These are phyloP conservation scores for Cladosporium sp. DNA, from an alignment of 2,329 filamentous ascomycete species.

Conservation along the genomic window DNA sequence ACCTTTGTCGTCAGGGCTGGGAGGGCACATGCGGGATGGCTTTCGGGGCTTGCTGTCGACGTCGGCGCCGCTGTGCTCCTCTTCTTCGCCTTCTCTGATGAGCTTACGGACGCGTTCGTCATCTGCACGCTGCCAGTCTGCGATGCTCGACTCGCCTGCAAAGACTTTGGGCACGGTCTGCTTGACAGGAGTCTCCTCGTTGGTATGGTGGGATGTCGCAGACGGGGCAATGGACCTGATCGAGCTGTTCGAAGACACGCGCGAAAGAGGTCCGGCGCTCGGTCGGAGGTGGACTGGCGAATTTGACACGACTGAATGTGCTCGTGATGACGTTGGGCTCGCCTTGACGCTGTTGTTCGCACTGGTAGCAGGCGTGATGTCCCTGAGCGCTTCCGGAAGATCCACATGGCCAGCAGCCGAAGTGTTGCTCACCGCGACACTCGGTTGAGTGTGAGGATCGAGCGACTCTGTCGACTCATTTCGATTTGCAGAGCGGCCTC, in stretches of 20 bases:
- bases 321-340: conserved; percentile 25
- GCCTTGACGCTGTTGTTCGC: conserved; percentile 22
- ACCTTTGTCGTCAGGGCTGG: conserved; percentile 43
- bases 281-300: conserved; percentile 22
- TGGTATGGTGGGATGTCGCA: conserved; percentile 7
- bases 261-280: conserved; percentile 19
- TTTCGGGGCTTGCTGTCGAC: conserved; percentile 20
- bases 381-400: conserved; percentile 45
- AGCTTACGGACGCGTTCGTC: conserved; percentile 32
- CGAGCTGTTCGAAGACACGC: conserved; percentile 27
- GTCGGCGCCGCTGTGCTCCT: conserved; percentile 15
- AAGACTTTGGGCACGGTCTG: conserved; percentile 14
- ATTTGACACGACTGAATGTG: conserved; percentile 20
- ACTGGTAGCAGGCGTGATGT: conserved; percentile 32
- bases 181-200: conserved; percentile 15
- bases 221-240: conserved; percentile 19
- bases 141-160: conserved; percentile 27
- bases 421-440: conserved; percentile 59
- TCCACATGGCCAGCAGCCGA: conserved; percentile 59
- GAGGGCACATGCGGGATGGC: conserved; percentile 38
- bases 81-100: conserved; percentile 31
- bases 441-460: conserved; percentile 62
- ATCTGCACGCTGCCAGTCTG: conserved; percentile 30
- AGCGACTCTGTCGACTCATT: conserved; percentile 54
- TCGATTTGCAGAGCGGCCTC: conserved; percentile 59